These are phyloP conservation scores for Cyclostephanos invisitatus DNA, from an alignment of 108 stramenopile genomes.

Conservation along the genomic window DNA sequence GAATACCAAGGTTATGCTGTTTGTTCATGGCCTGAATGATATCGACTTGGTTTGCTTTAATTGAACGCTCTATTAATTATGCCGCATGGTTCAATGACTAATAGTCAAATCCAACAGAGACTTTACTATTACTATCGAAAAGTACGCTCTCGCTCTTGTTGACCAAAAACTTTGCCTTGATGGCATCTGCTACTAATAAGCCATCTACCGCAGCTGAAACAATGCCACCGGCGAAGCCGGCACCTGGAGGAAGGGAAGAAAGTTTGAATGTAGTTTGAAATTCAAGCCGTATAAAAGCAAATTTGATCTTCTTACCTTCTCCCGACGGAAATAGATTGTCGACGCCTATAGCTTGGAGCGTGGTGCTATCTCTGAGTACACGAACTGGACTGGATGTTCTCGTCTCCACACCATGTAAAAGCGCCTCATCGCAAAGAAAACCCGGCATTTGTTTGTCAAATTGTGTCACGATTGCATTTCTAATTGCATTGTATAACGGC, in stretches of 20 bases:
- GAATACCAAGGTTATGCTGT: too few species aligned
- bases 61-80: too few species aligned
- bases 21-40: too few species aligned
- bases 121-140: conserved; percentile 3
- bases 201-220: conserved; percentile 96
- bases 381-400: conserved; percentile 90
- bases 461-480: conserved; percentile 68
- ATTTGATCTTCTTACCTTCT: conserved; percentile 51
- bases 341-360: conserved; percentile 69
- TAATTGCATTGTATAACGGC: conserved; percentile 72
- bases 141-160: not conserved
- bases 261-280: not conserved
- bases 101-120: conserved; percentile 36
- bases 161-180: conserved; percentile 57
- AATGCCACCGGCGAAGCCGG: conserved; percentile 97
- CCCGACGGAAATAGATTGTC: conserved; percentile 84
- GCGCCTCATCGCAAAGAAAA: conserved; percentile 65
- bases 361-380: conserved; percentile 67
- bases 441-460: conserved; percentile 76
- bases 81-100: not conserved
- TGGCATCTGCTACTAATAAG: conserved; percentile 77
- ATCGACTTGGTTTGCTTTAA: too few species aligned
- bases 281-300: not conserved
- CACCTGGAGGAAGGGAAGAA: conserved; percentile 53
- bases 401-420: conserved; percentile 95